Conservation (phyloP, 257 asterid genomes). For the Anisodus tanguticus region DNA sequence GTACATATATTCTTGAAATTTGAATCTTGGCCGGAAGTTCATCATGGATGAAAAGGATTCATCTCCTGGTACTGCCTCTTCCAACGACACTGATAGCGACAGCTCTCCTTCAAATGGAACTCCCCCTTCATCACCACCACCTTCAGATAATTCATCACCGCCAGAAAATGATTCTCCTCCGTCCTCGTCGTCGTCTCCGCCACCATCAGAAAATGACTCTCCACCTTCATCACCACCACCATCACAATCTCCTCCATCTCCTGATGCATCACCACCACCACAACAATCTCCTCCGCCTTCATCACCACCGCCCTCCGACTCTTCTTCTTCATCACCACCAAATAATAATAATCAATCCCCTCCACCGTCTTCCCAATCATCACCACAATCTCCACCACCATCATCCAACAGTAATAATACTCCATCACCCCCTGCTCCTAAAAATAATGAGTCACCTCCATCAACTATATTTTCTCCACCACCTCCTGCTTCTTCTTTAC, state of each 20-base stretch:
- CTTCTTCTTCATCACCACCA: constrained; percentile 30
- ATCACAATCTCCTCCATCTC: constrained; percentile 34
- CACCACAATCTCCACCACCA: constrained; percentile 35
- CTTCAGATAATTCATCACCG: constrained; percentile 27
- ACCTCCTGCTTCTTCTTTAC: neutral
- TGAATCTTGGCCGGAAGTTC: neutral
- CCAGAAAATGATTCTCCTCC: constrained; percentile 24
- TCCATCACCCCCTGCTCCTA: constrained; percentile 20
- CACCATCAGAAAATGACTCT: constrained; percentile 32
- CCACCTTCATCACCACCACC: constrained; percentile 31
- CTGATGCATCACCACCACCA: constrained; percentile 30
- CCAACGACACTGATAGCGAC: neutral
- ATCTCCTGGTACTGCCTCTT: constrained; percentile 22
- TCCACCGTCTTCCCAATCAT: constrained; percentile 28
- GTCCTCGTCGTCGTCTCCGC: neutral
- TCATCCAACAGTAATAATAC: constrained; percentile 12
- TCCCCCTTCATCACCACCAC: neutral
- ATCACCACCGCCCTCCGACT: constrained; percentile 18
- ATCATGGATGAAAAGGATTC: constrained; percentile 1
- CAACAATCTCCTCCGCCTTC: constrained; percentile 28
- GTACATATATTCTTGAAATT: neutral
- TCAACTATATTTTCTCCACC: constrained; percentile 34
- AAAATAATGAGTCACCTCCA: constrained; percentile 26
- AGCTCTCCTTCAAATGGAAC: constrained; percentile 28
- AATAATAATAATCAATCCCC: constrained; percentile 10